phyloP scores from a whole-genome alignment of 148 eudicot genomes.

The Diospyros kaki region DNA sequence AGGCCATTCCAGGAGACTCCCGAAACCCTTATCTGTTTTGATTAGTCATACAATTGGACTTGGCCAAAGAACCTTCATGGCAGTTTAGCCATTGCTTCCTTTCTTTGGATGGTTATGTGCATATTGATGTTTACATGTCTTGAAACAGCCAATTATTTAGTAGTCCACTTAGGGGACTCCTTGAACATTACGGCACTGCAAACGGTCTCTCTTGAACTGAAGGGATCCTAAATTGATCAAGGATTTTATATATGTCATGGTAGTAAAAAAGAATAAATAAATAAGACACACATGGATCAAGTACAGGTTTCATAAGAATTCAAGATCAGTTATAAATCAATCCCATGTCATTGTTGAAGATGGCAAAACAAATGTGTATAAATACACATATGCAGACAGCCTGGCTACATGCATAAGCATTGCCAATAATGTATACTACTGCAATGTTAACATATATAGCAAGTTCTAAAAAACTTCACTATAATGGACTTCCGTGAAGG shows the following conservation, averaged over 20 bases:
- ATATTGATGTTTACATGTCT: not conserved
- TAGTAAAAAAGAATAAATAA: not conserved
- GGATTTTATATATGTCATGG: not conserved
- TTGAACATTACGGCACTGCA: constrained; percentile 5
- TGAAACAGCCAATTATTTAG: not conserved
- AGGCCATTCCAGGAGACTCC: not conserved
- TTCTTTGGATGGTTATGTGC: not conserved
- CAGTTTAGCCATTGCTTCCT: not conserved
- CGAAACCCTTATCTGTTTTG: not conserved
- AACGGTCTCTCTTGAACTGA: not conserved
- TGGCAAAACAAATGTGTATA: not conserved
- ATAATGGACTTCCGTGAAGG: not conserved
- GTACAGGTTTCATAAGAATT: not conserved
- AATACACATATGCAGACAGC: not conserved
- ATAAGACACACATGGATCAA: not conserved
- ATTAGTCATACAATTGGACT: not conserved
- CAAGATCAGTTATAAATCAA: not conserved
- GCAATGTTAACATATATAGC: not conserved
- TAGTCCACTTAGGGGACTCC: not conserved
- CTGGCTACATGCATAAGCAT: not conserved
- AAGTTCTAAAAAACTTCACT: not conserved
- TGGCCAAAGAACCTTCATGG: constrained; percentile 4
- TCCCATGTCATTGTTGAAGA: not conserved
- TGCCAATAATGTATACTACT: not conserved
- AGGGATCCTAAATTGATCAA: constrained; percentile 3